Evolutionary conservation across 2,329 filamentous ascomycete genomes (phyloP).

Genomic region (Phyllosticta paracitricarpa): DNA sequence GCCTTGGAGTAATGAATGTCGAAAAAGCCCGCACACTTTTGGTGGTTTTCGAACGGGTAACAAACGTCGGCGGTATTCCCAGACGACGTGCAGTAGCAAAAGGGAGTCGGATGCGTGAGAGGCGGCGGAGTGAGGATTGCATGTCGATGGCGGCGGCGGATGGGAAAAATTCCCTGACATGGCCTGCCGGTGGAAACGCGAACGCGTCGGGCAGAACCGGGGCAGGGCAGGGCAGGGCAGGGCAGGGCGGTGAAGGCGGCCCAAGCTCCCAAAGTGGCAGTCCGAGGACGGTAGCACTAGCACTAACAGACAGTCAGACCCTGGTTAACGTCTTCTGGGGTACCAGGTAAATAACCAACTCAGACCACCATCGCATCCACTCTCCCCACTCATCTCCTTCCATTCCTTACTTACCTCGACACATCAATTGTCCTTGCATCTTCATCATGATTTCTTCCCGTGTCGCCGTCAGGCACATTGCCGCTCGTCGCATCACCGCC

Average conservation of each 20-base stretch:
- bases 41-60: not conserved
- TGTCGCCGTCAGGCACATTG: conserved; percentile 28
- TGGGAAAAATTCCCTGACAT: not conserved
- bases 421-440: conserved; percentile 1
- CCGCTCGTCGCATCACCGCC: conserved; percentile 22
- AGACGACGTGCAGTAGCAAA: not conserved
- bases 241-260: not conserved
- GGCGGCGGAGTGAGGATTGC: not conserved
- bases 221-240: not conserved
- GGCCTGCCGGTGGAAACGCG: no score
- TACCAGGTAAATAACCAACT: conserved; percentile 13
- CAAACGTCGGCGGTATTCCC: not conserved
- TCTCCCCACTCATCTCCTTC: conserved; percentile 3
- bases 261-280: conserved; percentile 4
- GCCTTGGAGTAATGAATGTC: not conserved
- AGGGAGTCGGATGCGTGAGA: not conserved
- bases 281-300: not conserved
- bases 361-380: conserved; percentile 11
- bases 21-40: not conserved
- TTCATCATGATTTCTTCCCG: conserved; percentile 29
- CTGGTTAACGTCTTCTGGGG: conserved; percentile 17
- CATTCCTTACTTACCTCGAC: not conserved
- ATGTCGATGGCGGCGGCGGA: not conserved
- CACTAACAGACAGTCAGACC: conserved; percentile 1
- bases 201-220: not conserved